phyloP scores from a whole-genome alignment of 768 basidiomycete genomes.

The Termitomyces sp. region DNA sequence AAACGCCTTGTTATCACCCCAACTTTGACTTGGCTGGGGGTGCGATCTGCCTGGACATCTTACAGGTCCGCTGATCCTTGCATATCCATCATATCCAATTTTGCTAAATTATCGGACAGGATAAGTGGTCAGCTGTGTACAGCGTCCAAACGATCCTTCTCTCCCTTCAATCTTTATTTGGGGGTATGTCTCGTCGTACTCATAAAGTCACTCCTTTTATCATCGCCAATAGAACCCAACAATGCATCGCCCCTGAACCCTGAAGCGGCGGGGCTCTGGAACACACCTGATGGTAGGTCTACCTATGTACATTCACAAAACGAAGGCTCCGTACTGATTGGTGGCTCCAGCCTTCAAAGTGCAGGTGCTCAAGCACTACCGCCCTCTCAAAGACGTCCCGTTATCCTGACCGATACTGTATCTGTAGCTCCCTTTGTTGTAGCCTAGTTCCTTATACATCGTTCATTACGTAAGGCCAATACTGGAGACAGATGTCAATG shows the following conservation, averaged over 20 bases:
- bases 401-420: constrained; percentile 17
- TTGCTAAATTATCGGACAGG: constrained; percentile 36
- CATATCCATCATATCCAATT: background rate
- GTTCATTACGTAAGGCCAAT: constrained; percentile 3
- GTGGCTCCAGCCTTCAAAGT: constrained; percentile 57
- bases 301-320: background rate
- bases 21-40: constrained; percentile 81
- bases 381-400: constrained; percentile 41
- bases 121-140: constrained; percentile 93
- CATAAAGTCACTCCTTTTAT: background rate
- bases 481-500: background rate
- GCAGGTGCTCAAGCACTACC: constrained; percentile 73
- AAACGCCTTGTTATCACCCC: constrained; percentile 88
- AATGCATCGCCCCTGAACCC: constrained; percentile 88
- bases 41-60: constrained; percentile 82
- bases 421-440: constrained; percentile 15
- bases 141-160: constrained; percentile 88
- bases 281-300: constrained; percentile 53
- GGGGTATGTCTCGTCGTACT: constrained; percentile 57
- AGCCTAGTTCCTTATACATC: constrained; percentile 1
- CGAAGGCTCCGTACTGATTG: background rate
- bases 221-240: constrained; percentile 68
- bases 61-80: constrained; percentile 52
- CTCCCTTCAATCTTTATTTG: constrained; percentile 83
- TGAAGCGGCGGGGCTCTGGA: constrained; percentile 84